Conservation (phyloP, 1,284 basidiomycete species). For the Microbotryum violaceum region DNA sequence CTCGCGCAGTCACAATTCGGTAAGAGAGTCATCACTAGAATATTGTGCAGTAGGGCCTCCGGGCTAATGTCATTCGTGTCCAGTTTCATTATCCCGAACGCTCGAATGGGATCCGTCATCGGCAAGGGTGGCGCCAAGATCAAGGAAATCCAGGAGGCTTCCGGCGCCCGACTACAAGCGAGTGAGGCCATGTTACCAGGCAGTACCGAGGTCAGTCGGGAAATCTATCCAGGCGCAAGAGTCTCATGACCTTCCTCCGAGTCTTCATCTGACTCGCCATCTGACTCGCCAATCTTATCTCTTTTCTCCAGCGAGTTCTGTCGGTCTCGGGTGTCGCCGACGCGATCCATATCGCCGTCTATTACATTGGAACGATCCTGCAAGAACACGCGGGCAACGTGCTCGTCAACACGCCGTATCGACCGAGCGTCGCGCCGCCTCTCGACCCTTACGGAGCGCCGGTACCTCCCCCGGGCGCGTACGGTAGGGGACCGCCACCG, state of each 20-base stretch:
- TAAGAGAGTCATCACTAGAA: slow-evolving; percentile 9
- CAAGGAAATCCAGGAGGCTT: slow-evolving; percentile 99
- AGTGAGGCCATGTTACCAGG: slow-evolving; percentile 97
- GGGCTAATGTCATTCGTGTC: background rate
- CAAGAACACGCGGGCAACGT: slow-evolving; percentile 41
- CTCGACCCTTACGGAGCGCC: slow-evolving; percentile 4
- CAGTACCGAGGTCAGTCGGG: slow-evolving; percentile 67
- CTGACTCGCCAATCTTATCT: background rate
- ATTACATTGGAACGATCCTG: slow-evolving; percentile 45
- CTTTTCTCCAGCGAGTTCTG: slow-evolving; percentile 66
- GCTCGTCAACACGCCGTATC: slow-evolving; percentile 40
- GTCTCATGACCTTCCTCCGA: background rate
- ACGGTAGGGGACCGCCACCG: slow-evolving; percentile 4
- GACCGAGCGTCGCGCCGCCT: slow-evolving; percentile 30
- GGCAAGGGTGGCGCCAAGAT: slow-evolving; percentile 97
- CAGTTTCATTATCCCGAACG: slow-evolving; percentile 93
- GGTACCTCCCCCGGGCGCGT: background rate
- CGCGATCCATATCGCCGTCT: slow-evolving; percentile 95
- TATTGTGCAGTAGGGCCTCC: too few relatives aligned
- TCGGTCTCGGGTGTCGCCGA: slow-evolving; percentile 99
- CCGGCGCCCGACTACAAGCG: slow-evolving; percentile 89
- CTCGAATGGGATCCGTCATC: slow-evolving; percentile 98
- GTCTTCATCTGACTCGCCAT: background rate
- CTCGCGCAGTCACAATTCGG: slow-evolving; percentile 96
- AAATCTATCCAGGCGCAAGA: background rate